phyloP scores from a whole-genome alignment of 148 eudicot genomes.

The Nyssa sinensis region DNA sequence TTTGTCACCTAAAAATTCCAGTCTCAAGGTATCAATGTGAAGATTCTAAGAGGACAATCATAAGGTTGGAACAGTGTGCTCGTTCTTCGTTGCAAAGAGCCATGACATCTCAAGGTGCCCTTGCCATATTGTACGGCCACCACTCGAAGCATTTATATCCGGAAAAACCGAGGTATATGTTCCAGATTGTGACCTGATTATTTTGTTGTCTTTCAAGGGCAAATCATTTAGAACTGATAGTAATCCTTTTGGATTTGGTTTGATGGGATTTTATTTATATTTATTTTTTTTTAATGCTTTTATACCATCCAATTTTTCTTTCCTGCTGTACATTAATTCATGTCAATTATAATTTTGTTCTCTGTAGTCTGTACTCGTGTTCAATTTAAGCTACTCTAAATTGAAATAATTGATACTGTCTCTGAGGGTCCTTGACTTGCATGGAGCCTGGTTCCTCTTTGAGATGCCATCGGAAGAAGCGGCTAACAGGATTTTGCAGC shows the following conservation, averaged over 20 bases:
- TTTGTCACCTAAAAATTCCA: slow-evolving; percentile 24
- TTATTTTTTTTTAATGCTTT: background rate
- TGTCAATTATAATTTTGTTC: background rate
- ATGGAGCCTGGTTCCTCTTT: too few relatives aligned
- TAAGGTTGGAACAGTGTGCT: slow-evolving; percentile 67
- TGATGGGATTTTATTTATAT: background rate
- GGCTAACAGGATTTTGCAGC: too few relatives aligned
- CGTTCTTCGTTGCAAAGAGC: slow-evolving; percentile 61
- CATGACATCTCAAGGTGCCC: slow-evolving; percentile 64
- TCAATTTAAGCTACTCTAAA: too few relatives aligned
- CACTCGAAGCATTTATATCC: slow-evolving; percentile 60
- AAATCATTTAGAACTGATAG: background rate
- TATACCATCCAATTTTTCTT: background rate
- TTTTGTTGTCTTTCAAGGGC: slow-evolving; percentile 7
- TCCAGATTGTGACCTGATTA: background rate
- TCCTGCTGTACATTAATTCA: too few relatives aligned
- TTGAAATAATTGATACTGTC: too few relatives aligned
- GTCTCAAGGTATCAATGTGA: slow-evolving; percentile 55
- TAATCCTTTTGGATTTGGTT: background rate
- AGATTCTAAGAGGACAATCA: slow-evolving; percentile 53
- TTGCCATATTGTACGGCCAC: slow-evolving; percentile 64
- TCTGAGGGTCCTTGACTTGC: too few relatives aligned
- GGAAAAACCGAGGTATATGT: slow-evolving; percentile 61
- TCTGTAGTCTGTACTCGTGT: too few relatives aligned
- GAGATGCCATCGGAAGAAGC: too few relatives aligned